phyloP scores from a whole-genome alignment of 2,329 filamentous ascomycete species.

The Verticillium albo-atrum region DNA sequence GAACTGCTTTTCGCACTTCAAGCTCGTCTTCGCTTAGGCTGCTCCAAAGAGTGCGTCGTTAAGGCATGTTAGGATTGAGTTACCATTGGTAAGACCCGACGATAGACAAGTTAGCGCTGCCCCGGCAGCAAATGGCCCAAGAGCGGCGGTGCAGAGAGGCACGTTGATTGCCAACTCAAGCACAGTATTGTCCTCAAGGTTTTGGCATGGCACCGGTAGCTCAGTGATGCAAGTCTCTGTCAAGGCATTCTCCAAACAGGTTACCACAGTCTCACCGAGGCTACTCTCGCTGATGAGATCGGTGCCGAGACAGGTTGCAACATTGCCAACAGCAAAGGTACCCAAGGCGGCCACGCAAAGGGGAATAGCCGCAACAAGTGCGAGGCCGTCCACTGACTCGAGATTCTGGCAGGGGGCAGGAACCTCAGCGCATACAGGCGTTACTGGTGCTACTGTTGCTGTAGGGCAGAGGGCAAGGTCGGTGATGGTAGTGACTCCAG shows the following conservation, averaged over 20 bases:
- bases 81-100: neutral
- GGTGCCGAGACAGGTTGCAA: neutral
- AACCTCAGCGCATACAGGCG: neutral
- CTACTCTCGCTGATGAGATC: neutral
- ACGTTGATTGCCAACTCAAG: neutral
- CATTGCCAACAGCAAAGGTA: conserved; percentile 1
- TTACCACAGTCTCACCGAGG: neutral
- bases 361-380: neutral
- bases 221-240: neutral
- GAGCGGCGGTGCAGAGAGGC: neutral
- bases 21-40: no score
- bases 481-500: neutral
- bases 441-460: neutral
- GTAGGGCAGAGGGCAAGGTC: neutral
- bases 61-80: neutral
- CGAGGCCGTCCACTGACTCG: neutral
- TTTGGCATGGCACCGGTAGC: neutral
- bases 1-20: no score
- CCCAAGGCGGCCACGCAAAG: neutral
- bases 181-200: neutral
- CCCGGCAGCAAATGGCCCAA: neutral
- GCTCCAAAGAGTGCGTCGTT: neutral
- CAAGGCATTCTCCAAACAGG: neutral
- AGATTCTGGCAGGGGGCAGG: neutral
- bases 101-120: neutral